A percentile compares a stretch with the other conserved stretches of the same genome.
Conservation (phyloP, 23 red algal genomes). For the Gracilaria domingensis region DNA sequence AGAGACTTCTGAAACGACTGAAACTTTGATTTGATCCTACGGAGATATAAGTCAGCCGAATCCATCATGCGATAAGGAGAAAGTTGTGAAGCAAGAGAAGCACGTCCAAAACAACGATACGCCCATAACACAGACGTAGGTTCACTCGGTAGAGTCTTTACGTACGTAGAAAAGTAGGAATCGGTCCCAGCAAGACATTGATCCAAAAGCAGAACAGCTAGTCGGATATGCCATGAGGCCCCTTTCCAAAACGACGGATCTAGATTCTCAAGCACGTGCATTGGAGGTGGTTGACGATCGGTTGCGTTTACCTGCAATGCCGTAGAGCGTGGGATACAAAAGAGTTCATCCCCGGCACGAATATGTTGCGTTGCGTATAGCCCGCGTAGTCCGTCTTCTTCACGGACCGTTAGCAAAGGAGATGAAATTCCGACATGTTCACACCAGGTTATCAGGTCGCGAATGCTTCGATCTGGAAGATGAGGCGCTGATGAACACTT, state of each 20-base stretch:
- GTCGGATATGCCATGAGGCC: conserved; percentile 47
- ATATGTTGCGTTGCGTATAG: conserved; percentile 44
- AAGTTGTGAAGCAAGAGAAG: conserved; percentile 14
- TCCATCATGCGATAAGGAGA: conserved; percentile 32
- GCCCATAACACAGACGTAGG: conserved; percentile 58
- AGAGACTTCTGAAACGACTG: conserved; percentile 30
- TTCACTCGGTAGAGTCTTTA: conserved; percentile 35
- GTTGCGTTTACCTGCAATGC: neutral
- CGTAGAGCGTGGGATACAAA: conserved; percentile 38
- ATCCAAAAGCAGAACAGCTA: conserved; percentile 57
- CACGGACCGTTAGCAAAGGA: conserved; percentile 5
- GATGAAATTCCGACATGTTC: neutral
- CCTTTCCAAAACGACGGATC: conserved; percentile 34
- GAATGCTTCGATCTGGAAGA: neutral
- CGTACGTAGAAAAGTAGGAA: conserved; percentile 34
- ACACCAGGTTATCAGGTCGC: neutral
- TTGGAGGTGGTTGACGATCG: neutral
- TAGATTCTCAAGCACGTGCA: conserved; percentile 20
- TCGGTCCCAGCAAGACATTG: conserved; percentile 14
- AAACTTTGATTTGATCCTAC: conserved; percentile 25
- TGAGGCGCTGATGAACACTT: neutral
- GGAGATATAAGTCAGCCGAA: conserved; percentile 28
- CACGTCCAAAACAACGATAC: conserved; percentile 17
- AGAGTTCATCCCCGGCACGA: conserved; percentile 24
- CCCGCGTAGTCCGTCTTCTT: conserved; percentile 39